Percentiles rank a stretch among this genome's conserved stretches.
phyloP scores from a whole-genome alignment of 176 grass and related monocot genomes.

The Leersia perrieri region DNA sequence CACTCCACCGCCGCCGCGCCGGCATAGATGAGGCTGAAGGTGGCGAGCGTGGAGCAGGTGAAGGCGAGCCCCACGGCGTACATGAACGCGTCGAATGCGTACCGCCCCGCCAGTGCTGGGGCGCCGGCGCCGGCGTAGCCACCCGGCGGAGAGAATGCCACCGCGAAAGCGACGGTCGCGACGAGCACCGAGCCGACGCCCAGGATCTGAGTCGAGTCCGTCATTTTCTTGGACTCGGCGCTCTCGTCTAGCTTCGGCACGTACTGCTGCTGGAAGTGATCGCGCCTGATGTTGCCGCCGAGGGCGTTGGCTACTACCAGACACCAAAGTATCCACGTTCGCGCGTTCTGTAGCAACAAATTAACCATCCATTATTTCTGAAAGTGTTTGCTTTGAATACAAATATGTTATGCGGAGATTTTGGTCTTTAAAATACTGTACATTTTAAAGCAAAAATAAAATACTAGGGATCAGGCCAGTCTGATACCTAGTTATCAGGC shows the following conservation, averaged over 20 bases:
- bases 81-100: constrained; percentile 34
- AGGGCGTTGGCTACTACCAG: neutral
- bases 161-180: constrained; percentile 35
- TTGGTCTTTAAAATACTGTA: no score
- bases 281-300: neutral
- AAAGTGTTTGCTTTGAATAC: neutral
- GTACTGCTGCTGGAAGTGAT: neutral
- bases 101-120: neutral
- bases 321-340: neutral
- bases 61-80: neutral
- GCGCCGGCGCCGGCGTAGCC: constrained; percentile 9
- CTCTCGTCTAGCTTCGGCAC: neutral
- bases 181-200: constrained; percentile 29
- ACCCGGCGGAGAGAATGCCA: constrained; percentile 17
- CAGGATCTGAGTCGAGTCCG: neutral
- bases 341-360: neutral
- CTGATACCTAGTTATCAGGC: no score
- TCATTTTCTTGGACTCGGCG: constrained; percentile 9
- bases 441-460: no score
- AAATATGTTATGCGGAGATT: no score
- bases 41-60: constrained; percentile 9
- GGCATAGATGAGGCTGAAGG: constrained; percentile 8
- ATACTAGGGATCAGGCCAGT: no score
- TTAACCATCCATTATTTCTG: no score
- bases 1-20: neutral